Percentiles rank a stretch among this genome's conserved stretches.
phyloP scores from a whole-genome alignment of 345 rosid genomes.

The Salix exigua region DNA sequence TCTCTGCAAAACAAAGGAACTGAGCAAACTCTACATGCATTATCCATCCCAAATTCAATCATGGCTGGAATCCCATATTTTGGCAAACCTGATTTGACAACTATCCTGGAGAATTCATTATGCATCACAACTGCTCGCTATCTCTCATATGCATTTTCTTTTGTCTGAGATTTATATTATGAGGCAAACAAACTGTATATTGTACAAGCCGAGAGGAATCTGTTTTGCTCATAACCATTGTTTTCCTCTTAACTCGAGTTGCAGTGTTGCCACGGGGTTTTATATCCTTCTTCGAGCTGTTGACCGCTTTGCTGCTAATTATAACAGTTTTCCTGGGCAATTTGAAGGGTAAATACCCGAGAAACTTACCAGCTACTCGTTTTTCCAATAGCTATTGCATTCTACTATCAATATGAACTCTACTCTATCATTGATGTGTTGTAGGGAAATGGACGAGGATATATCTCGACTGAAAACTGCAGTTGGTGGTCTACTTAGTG shows the following conservation, averaged over 20 bases:
- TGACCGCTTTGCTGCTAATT: conserved; percentile 81
- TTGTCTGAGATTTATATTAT: background rate
- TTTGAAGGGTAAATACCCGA: conserved; percentile 73
- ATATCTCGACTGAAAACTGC: conserved; percentile 73
- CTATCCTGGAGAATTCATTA: background rate
- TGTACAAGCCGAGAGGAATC: background rate
- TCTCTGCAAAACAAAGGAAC: background rate
- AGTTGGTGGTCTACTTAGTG: conserved; percentile 61
- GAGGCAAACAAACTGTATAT: background rate
- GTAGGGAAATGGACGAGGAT: conserved; percentile 84
- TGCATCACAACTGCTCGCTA: background rate
- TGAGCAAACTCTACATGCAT: background rate
- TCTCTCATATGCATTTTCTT: background rate
- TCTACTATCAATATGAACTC: background rate
- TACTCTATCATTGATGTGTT: conserved; percentile 3
- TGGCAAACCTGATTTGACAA: background rate
- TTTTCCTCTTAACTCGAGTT: conserved; percentile 8
- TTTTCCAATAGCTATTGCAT: background rate
- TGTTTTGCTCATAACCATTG: conserved; percentile 7
- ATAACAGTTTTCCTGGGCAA: conserved; percentile 87
- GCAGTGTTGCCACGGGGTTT: conserved; percentile 74
- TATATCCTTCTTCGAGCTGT: conserved; percentile 85
- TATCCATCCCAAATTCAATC: background rate
- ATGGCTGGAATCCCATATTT: background rate
- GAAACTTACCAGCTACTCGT: background rate